phyloP scores from a whole-genome alignment of 306 rosid genomes.

The Notholithocarpus densiflorus region DNA sequence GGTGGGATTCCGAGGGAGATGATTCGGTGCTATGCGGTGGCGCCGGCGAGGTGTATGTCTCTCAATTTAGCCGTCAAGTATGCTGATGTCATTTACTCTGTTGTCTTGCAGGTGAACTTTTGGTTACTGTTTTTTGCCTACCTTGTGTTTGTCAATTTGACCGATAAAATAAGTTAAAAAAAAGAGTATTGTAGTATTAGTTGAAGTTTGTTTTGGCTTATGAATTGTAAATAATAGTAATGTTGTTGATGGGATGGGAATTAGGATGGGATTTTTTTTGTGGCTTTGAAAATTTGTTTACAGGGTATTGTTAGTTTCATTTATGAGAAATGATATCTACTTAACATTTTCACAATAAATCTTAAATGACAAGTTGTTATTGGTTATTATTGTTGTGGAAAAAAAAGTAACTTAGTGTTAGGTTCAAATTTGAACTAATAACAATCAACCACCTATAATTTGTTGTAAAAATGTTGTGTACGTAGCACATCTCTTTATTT shows the following conservation, averaged over 20 bases:
- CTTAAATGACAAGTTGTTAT: rapidly evolving
- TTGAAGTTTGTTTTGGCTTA: background rate
- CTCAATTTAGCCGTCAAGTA: slow-evolving; percentile 93
- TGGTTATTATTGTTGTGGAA: rapidly evolving
- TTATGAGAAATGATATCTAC: rapidly evolving
- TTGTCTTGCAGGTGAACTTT: slow-evolving; percentile 65
- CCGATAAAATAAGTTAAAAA: no score
- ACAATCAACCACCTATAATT: no score
- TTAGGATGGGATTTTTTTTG: background rate
- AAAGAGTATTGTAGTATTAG: no score
- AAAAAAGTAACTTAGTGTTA: no score
- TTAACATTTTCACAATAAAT: no score
- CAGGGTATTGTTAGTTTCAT: no score
- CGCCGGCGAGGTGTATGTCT: slow-evolving; percentile 95
- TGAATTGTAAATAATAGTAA: background rate
- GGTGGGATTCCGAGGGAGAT: slow-evolving; percentile 71
- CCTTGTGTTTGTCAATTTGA: no score
- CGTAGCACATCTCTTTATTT: no score
- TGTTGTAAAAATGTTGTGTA: rapidly evolving
- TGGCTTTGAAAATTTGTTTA: background rate
- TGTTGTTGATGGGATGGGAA: no score
- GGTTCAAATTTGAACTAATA: no score
- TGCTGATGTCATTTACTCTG: slow-evolving; percentile 77
- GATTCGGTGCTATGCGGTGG: slow-evolving; percentile 67
- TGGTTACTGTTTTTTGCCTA: background rate